Evolutionary conservation across 2,329 filamentous ascomycete species (phyloP).

Genomic region (Orbilia ellipsospora): DNA sequence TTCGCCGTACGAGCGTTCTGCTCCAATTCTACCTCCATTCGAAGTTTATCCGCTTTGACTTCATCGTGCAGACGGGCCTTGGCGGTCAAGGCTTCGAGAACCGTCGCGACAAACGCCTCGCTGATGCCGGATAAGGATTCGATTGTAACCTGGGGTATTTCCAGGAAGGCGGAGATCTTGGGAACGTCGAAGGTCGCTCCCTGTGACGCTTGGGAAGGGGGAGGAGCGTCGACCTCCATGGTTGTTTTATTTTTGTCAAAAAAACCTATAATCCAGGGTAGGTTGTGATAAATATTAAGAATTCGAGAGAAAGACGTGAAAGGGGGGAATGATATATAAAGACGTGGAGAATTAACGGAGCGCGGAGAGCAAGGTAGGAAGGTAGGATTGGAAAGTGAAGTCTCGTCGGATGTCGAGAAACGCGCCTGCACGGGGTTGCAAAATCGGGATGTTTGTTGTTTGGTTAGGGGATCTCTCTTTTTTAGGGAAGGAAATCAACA

Average conservation of each 20-base stretch:
- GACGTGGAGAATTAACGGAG: no score
- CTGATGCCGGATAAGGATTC: conserved; percentile 65
- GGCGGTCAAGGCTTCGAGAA: conserved; percentile 78
- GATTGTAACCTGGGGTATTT: conserved; percentile 57
- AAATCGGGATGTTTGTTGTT: conserved; percentile 43
- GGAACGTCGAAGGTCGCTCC: conserved; percentile 53
- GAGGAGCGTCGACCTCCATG: conserved; percentile 55
- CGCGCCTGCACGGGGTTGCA: conserved; percentile 51
- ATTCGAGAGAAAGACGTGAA: conserved; percentile 12
- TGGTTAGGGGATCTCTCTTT: conserved; percentile 22
- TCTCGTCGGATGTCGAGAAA: conserved; percentile 27
- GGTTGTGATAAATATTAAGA: conserved; percentile 22
- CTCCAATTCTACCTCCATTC: conserved; percentile 91
- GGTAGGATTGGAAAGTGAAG: no score
- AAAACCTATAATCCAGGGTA: neutral
- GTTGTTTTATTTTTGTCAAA: conserved; percentile 2
- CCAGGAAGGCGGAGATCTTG: conserved; percentile 58
- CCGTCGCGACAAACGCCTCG: conserved; percentile 77
- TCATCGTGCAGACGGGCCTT: conserved; percentile 87
- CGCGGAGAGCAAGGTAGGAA: no score
- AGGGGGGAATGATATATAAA: neutral
- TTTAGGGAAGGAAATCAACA: conserved; percentile 13
- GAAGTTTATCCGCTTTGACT: conserved; percentile 86
- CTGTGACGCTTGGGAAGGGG: conserved; percentile 37
- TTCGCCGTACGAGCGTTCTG: conserved; percentile 86